A percentile compares a stretch with the other conserved stretches of the same genome.
These are phyloP conservation scores for Aspergillus heteromorphus DNA, from an alignment of 495 filamentous ascomycete species.

Conservation along the genomic window DNA sequence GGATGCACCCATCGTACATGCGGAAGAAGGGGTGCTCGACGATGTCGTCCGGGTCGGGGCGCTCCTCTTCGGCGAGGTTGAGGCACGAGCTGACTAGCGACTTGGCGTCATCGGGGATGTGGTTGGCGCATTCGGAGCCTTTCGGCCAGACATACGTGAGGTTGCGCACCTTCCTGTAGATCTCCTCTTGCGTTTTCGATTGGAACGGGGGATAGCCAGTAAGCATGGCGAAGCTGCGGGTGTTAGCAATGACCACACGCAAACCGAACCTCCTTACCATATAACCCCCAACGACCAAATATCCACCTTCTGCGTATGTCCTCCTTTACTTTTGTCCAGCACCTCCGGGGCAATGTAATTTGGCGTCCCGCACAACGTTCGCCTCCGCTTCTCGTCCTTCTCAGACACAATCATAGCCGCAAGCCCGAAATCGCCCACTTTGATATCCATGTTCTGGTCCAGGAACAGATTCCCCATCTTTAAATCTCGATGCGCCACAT, in stretches of 20 bases:
- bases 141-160: slow-evolving; percentile 74
- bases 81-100: slow-evolving; percentile 71
- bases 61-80: slow-evolving; percentile 62
- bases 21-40: slow-evolving; percentile 80
- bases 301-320: slow-evolving; percentile 90
- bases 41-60: slow-evolving; percentile 74
- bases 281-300: slow-evolving; percentile 97
- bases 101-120: slow-evolving; percentile 61
- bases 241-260: background rate
- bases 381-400: slow-evolving; percentile 76
- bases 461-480: slow-evolving; percentile 99
- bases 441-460: slow-evolving; percentile 93
- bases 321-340: slow-evolving; percentile 66
- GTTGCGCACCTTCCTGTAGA: slow-evolving; percentile 70
- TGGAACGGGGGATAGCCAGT: slow-evolving; percentile 87
- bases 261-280: slow-evolving; percentile 51
- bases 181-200: slow-evolving; percentile 78
- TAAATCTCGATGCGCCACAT: slow-evolving; percentile 92
- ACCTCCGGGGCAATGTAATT: slow-evolving; percentile 99
- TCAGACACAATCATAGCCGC: slow-evolving; percentile 87
- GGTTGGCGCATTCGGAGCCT: slow-evolving; percentile 39
- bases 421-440: slow-evolving; percentile 95
- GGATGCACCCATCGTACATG: slow-evolving; percentile 51
- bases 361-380: slow-evolving; percentile 91
- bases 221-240: slow-evolving; percentile 74